These are phyloP conservation scores for Nigrospora osmanthi DNA, from an alignment of 2,329 filamentous ascomycete species.

Conservation along the genomic window DNA sequence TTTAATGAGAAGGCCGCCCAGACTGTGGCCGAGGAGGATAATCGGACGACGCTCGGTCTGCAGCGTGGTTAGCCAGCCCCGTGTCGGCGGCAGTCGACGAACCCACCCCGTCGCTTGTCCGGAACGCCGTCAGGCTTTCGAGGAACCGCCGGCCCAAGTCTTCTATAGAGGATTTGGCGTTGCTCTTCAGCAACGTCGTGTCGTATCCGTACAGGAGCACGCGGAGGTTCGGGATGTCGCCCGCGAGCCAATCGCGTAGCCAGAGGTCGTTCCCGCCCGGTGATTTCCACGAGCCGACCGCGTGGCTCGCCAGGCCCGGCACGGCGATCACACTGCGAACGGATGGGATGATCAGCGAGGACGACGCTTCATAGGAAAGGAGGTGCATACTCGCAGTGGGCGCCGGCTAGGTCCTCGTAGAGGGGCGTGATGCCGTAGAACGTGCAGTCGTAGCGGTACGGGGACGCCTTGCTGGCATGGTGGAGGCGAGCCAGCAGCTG, in stretches of 20 bases:
- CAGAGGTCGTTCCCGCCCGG: too few species aligned
- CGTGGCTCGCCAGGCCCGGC: too few species aligned
- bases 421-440: constrained; percentile 19
- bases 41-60: constrained; percentile 10
- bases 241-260: too few species aligned
- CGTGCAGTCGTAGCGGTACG: constrained; percentile 7
- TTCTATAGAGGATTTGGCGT: constrained; percentile 11
- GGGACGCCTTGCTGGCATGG: background rate
- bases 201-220: constrained; percentile 22
- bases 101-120: constrained; percentile 6
- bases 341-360: background rate
- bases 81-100: background rate
- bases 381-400: constrained; percentile 6
- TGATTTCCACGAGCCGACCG: too few species aligned
- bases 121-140: constrained; percentile 8
- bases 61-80: background rate
- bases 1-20: constrained; percentile 18
- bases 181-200: constrained; percentile 12
- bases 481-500: background rate
- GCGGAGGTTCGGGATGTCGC: constrained; percentile 11
- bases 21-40: constrained; percentile 17
- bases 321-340: constrained; percentile 12
- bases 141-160: constrained; percentile 9
- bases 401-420: constrained; percentile 6
- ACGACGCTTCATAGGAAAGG: background rate